Evolutionary conservation across 441 rosid species (phyloP), one percentile per base, ranked within the genome.

Genomic region (Aquilaria agallochum): DNA sequence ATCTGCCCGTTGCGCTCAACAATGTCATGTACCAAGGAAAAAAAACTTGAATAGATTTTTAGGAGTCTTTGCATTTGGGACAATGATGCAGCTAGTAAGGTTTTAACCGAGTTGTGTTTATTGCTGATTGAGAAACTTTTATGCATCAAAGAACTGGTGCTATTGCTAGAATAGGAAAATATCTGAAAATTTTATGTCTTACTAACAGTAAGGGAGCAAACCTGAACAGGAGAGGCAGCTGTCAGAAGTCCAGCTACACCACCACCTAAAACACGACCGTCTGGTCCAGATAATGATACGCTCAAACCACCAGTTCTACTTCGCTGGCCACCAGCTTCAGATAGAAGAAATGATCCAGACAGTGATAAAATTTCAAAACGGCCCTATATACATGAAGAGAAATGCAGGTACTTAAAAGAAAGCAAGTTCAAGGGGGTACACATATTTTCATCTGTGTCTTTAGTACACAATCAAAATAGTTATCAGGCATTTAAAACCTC

Each of bases 141-240:
- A 36, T 11, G 12, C 56, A 20, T 20, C 27, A 20, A 20, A 20
- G 27, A 20, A 20, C 27, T 20, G 27, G 9, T 11, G 4, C n/a
- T 50, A 15, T 31, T 55, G n/a, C 27, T 11, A 54, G 12, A 27
- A 44, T 4, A 2, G 27, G 27, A 0, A 20, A 20, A 20, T 1
- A 20, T 20, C 27, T 20, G 27, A 20, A 20, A 20, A 20, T 20
- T 20, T 20, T 20, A 20, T 20, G 27, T 20, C 27, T 20, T 20
- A 20, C 27, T 20, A 20, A 20, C 27, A 20, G 27, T 20, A 68
- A 31, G 59, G 0, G 57, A 56, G 58, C n/a, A 40, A 2, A 89
- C 94, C 92, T 87, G 90, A 66, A 89, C 77, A 63, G 83, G 83
- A 40, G 92, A 76, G 62, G 96, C 88, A 53, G 94, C 96, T 30